Conservation (phyloP, 2,329 filamentous ascomycete species). For the Penicillium sp. region DNA sequence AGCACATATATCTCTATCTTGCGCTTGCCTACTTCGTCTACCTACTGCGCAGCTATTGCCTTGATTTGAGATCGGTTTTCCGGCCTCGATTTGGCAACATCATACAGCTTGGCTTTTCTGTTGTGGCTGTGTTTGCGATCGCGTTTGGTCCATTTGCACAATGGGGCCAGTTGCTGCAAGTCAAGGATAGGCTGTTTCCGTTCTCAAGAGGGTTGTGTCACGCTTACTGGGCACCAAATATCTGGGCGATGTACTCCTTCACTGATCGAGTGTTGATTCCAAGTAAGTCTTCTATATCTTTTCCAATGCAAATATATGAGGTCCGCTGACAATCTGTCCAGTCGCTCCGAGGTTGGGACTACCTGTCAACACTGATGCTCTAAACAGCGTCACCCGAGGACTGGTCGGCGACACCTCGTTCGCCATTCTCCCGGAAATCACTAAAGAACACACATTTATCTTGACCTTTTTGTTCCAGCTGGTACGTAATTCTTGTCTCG, state of each 20-base stretch:
- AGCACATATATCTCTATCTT: conserved; percentile 97
- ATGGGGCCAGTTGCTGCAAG: conserved; percentile 77
- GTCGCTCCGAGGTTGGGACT: conserved; percentile 80
- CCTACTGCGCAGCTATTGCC: conserved; percentile 81
- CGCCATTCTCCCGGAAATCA: conserved; percentile 84
- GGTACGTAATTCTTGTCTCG: conserved; percentile 39
- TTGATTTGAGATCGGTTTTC: conserved; percentile 72
- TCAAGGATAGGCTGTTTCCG: conserved; percentile 81
- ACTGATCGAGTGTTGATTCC: conserved; percentile 77
- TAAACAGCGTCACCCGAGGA: conserved; percentile 86
- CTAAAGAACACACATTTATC: conserved; percentile 72
- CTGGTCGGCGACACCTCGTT: conserved; percentile 92
- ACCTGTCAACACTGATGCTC: conserved; percentile 65
- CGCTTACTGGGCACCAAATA: conserved; percentile 96
- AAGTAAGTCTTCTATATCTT: conserved; percentile 51
- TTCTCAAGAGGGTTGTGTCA: conserved; percentile 93
- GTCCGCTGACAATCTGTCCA: conserved; percentile 42
- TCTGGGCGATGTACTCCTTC: conserved; percentile 97
- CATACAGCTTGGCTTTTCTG: conserved; percentile 73
- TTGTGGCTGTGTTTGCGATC: conserved; percentile 67
- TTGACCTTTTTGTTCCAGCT: conserved; percentile 79
- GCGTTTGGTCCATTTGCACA: conserved; percentile 86
- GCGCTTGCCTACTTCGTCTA: conserved; percentile 95
- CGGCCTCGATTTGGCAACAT: conserved; percentile 73
- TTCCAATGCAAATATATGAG: neutral